phyloP scores from a whole-genome alignment of 192 early-diverging fungal genomes.

The Coemansia sp. region DNA sequence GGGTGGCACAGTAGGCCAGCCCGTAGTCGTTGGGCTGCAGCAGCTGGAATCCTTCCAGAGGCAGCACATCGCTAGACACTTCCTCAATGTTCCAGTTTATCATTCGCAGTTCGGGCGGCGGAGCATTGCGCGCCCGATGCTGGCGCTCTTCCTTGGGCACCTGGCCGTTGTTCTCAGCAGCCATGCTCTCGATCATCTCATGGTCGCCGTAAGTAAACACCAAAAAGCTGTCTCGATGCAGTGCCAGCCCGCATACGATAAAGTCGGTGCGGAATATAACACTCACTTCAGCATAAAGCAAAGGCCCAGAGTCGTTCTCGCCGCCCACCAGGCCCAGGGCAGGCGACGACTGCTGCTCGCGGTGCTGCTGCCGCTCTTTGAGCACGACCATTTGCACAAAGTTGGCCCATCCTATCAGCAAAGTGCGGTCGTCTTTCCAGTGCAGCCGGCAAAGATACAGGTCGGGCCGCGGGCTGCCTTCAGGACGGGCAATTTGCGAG shows the following conservation, averaged over 20 bases:
- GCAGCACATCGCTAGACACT: constrained; percentile 83
- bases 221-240: constrained; percentile 46
- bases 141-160: constrained; percentile 17
- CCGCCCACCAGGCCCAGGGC: constrained; percentile 6
- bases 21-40: constrained; percentile 95
- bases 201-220: constrained; percentile 51
- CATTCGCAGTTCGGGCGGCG: constrained; percentile 89
- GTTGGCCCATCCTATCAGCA: constrained; percentile 95
- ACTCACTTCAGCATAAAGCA: constrained; percentile 56
- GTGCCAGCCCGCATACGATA: constrained; percentile 84
- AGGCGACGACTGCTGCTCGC: constrained; percentile 1
- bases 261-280: constrained; percentile 56
- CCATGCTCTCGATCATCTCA: constrained; percentile 10
- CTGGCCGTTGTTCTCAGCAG: constrained; percentile 4
- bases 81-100: constrained; percentile 78
- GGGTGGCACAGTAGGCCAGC: constrained; percentile 61
- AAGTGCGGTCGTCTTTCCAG: constrained; percentile 75
- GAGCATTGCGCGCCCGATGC: constrained; percentile 43
- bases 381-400: constrained; percentile 82
- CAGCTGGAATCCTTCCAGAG: constrained; percentile 78
- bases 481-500: constrained; percentile 78
- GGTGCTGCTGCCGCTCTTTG: constrained; percentile 45
- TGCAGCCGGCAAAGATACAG: constrained; percentile 80
- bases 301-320: constrained; percentile 8
- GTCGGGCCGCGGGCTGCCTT: constrained; percentile 75